Conservation (phyloP, 1,284 basidiomycete genomes). For the Apiotrichum akiyoshidainum region DNA sequence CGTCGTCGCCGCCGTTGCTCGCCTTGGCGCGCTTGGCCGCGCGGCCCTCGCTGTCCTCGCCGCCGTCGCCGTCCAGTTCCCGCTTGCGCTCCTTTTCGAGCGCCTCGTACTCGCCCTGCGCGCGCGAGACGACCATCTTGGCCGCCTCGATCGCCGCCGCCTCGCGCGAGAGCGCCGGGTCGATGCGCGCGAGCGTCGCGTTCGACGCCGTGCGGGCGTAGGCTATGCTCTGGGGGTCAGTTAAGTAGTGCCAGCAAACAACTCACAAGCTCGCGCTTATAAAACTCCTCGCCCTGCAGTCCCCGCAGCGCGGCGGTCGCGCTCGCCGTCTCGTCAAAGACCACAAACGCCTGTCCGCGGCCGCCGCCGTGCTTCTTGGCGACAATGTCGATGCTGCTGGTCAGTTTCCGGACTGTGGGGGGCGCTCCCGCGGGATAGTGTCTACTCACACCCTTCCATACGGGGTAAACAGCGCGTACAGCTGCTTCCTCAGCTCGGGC, state of each 20-base stretch:
- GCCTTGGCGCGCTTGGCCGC: slow-evolving; percentile 36
- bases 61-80: slow-evolving; percentile 62
- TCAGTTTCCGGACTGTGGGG: no score
- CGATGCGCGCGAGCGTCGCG: slow-evolving; percentile 60
- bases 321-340: slow-evolving; percentile 81
- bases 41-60: slow-evolving; percentile 29
- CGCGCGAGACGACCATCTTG: slow-evolving; percentile 50
- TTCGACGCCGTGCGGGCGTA: slow-evolving; percentile 83
- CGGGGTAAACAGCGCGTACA: slow-evolving; percentile 86
- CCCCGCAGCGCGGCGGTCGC: slow-evolving; percentile 88
- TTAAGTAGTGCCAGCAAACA: no score
- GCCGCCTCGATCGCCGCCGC: slow-evolving; percentile 46
- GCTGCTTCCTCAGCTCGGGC: slow-evolving; percentile 77
- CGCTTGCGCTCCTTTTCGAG: slow-evolving; percentile 63
- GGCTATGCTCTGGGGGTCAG: slow-evolving; percentile 55
- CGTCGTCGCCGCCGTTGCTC: slow-evolving; percentile 35
- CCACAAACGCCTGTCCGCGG: slow-evolving; percentile 94
- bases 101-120: slow-evolving; percentile 53
- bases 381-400: slow-evolving; percentile 70
- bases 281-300: slow-evolving; percentile 87
- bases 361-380: slow-evolving; percentile 80
- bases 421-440: no score
- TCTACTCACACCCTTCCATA: slow-evolving; percentile 75
- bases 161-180: slow-evolving; percentile 64
- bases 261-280: slow-evolving; percentile 51